phyloP scores from a whole-genome alignment of 1,139 yeast genomes.

The Spathaspora sp. region DNA sequence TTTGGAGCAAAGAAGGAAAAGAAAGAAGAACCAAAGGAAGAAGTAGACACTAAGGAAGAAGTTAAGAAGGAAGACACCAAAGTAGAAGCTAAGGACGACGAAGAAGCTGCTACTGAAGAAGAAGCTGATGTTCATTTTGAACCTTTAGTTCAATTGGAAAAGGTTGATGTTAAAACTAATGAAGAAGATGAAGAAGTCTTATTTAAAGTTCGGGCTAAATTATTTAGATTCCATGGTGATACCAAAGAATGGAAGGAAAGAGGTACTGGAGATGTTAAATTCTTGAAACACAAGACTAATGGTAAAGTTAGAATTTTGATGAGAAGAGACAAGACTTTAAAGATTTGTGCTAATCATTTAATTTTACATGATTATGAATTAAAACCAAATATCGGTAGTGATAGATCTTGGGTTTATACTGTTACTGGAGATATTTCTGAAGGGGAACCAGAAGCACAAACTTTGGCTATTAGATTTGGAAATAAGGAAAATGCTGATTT shows the following conservation, averaged over 20 bases:
- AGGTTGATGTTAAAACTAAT: conserved; percentile 94
- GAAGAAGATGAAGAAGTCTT: conserved; percentile 93
- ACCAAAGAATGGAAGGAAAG: conserved; percentile 98
- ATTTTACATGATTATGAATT: conserved; percentile 81
- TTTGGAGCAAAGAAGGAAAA: conserved; percentile 81
- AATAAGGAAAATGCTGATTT: conserved; percentile 95
- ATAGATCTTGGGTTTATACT: conserved; percentile 96
- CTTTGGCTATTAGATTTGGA: conserved; percentile 96
- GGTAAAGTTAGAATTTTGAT: conserved; percentile 85
- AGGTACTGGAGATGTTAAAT: conserved; percentile 98
- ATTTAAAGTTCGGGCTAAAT: conserved; percentile 89
- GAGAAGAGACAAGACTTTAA: conserved; percentile 98
- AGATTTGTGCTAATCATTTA: conserved; percentile 96
- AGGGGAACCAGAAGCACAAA: conserved; percentile 94
- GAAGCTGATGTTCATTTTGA: conserved; percentile 95
- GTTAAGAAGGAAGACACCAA: conserved; percentile 27
- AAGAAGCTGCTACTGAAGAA: conserved; percentile 75
- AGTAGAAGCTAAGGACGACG: conserved; percentile 38
- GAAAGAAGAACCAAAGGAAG: conserved; percentile 45
- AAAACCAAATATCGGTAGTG: conserved; percentile 93
- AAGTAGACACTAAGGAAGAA: conserved; percentile 30
- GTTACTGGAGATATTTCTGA: conserved; percentile 95
- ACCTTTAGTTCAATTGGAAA: conserved; percentile 91
- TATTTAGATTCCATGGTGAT: conserved; percentile 83
- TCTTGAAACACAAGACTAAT: conserved; percentile 81